Conservation (phyloP, 2,329 filamentous ascomycete species). For the Escovopsis weberi region DNA sequence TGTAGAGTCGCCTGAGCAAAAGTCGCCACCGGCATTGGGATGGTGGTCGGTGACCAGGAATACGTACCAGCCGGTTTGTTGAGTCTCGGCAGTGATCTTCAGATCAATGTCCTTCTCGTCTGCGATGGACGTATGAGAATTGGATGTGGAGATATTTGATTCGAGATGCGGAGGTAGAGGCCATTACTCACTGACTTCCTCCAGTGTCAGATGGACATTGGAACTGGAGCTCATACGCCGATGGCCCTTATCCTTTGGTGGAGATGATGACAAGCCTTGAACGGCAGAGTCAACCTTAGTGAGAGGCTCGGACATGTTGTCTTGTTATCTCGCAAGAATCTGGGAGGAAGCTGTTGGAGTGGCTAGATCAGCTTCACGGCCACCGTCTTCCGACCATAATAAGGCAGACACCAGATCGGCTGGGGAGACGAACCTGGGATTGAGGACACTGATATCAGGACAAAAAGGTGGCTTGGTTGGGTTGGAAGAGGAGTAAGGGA, state of each 20-base stretch:
- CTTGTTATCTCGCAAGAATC: conserved; percentile 5
- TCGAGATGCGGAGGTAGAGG: not conserved
- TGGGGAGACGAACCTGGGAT: conserved; percentile 5
- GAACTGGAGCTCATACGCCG: conserved; percentile 59
- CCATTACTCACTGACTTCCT: conserved; percentile 57
- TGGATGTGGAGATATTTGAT: not conserved
- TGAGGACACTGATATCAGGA: too few species aligned
- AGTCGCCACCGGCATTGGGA: not conserved
- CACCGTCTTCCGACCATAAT: too few species aligned
- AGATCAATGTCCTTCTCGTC: conserved; percentile 62
- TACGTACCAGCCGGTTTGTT: conserved; percentile 74
- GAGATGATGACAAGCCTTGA: conserved; percentile 57
- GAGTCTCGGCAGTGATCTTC: conserved; percentile 65
- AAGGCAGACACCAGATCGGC: not conserved
- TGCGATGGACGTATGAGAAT: conserved; percentile 20
- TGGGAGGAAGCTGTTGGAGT: not conserved
- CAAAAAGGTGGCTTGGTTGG: too few species aligned
- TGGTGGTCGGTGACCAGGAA: not conserved
- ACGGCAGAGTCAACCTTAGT: conserved; percentile 87
- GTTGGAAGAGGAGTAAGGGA: too few species aligned
- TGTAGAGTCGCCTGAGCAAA: conserved; percentile 20
- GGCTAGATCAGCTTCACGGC: too few species aligned
- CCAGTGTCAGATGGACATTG: conserved; percentile 58
- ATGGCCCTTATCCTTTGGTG: conserved; percentile 51
- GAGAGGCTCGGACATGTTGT: conserved; percentile 40